These are phyloP conservation scores for Conoideocrella luteorostrata DNA, from an alignment of 2,329 filamentous ascomycete species.

Conservation along the genomic window DNA sequence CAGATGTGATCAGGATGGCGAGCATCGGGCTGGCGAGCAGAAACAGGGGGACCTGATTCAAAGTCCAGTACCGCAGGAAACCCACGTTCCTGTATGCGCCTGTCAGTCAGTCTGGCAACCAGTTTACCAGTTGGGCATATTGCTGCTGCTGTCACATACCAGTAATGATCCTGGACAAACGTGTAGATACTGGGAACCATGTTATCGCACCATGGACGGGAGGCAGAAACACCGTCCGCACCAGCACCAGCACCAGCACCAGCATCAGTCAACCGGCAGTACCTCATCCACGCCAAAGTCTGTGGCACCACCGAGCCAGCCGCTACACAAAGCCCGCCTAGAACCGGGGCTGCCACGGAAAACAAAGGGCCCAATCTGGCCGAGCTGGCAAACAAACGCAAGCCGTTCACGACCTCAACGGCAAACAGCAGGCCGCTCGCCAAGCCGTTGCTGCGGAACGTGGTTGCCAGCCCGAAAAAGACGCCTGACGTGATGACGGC, in stretches of 20 bases:
- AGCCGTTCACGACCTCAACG: constrained; percentile 45
- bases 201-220: constrained; percentile 67
- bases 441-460: constrained; percentile 79
- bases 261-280: constrained; percentile 44
- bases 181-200: constrained; percentile 81
- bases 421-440: constrained; percentile 74
- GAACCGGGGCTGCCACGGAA: constrained; percentile 50
- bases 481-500: constrained; percentile 57
- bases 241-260: no score
- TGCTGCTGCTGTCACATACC: constrained; percentile 50
- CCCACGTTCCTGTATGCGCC: constrained; percentile 67
- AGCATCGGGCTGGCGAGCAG: constrained; percentile 75
- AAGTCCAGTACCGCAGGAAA: constrained; percentile 83
- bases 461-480: constrained; percentile 64
- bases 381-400: constrained; percentile 17
- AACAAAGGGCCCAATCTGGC: constrained; percentile 35
- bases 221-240: no score
- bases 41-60: constrained; percentile 82
- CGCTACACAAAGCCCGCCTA: constrained; percentile 63
- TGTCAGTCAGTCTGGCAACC: neutral
- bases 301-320: constrained; percentile 68
- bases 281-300: constrained; percentile 63
- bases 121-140: neutral
- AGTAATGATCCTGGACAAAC: constrained; percentile 86
- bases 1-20: constrained; percentile 53